phyloP scores from a whole-genome alignment of 31 red algal species.

The Bonnemaisonia californica region DNA sequence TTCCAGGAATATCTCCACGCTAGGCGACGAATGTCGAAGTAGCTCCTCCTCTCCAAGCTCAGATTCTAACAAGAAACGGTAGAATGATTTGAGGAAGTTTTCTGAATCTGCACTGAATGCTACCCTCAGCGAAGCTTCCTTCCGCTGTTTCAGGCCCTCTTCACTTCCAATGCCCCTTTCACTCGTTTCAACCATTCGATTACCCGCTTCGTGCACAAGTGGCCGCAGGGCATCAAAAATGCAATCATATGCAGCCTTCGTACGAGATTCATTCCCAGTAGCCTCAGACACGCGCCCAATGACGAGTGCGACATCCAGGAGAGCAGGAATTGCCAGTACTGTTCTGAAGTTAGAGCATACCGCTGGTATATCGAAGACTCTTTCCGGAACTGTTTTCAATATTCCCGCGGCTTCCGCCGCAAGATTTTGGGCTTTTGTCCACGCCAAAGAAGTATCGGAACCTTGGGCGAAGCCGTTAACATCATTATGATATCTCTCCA shows the following conservation, averaged over 20 bases:
- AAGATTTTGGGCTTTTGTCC: slow-evolving; percentile 34
- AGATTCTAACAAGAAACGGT: slow-evolving; percentile 47
- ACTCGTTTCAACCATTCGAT: not conserved
- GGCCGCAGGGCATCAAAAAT: slow-evolving; percentile 42
- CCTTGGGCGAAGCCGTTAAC: slow-evolving; percentile 9
- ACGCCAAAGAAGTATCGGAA: not conserved
- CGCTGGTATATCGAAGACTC: slow-evolving; percentile 63
- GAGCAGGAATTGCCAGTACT: slow-evolving; percentile 45
- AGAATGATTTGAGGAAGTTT: slow-evolving; percentile 45
- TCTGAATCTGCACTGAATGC: slow-evolving; percentile 49
- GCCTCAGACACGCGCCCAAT: slow-evolving; percentile 45
- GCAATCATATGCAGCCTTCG: slow-evolving; percentile 48
- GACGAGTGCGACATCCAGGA: slow-evolving; percentile 58
- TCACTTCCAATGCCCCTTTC: too few relatives aligned
- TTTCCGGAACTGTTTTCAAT: slow-evolving; percentile 65
- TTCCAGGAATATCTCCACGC: slow-evolving; percentile 70
- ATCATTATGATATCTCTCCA: slow-evolving; percentile 10
- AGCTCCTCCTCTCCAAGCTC: slow-evolving; percentile 46
- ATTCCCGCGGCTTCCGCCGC: slow-evolving; percentile 62
- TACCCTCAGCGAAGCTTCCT: slow-evolving; percentile 36
- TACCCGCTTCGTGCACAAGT: slow-evolving; percentile 1
- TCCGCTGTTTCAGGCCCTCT: slow-evolving; percentile 1
- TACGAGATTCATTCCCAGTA: slow-evolving; percentile 36
- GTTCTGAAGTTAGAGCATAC: slow-evolving; percentile 67
- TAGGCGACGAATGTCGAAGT: slow-evolving; percentile 28